phyloP scores from a whole-genome alignment of 139 green algal genomes.

The Klebsormidium nitens region DNA sequence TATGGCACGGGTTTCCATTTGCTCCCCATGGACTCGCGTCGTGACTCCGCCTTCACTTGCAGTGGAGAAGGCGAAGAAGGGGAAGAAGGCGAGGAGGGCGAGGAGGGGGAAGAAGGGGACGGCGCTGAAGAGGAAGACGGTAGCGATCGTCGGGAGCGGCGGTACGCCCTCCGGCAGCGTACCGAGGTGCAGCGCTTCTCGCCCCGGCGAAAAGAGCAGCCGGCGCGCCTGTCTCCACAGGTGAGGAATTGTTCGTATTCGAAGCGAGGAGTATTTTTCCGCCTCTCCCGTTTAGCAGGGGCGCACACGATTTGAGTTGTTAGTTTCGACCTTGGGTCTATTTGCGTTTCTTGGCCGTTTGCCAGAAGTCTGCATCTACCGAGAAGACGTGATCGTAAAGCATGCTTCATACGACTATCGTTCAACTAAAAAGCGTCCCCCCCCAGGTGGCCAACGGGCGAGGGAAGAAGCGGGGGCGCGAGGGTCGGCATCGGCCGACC shows the following conservation, averaged over 20 bases:
- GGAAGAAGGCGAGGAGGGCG: neutral
- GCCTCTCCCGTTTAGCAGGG: too few species aligned
- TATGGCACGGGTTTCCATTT: too few species aligned
- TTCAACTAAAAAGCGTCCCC: too few species aligned
- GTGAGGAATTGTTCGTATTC: constrained; percentile 13
- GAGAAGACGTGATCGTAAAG: neutral
- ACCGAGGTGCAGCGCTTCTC: constrained; percentile 38
- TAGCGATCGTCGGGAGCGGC: neutral
- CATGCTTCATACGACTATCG: too few species aligned
- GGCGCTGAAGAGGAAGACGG: neutral
- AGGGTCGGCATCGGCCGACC: neutral
- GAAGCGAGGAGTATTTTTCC: too few species aligned
- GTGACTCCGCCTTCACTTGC: too few species aligned
- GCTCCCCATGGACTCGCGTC: too few species aligned
- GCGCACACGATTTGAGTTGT: neutral
- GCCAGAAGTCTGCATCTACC: neutral
- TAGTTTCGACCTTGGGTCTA: neutral
- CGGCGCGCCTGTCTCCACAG: neutral
- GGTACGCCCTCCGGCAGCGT: constrained; percentile 30
- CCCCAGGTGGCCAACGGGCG: constrained; percentile 2
- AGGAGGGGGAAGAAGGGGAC: neutral
- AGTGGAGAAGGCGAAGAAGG: neutral
- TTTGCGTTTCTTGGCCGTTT: neutral
- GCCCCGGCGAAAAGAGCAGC: constrained; percentile 20
- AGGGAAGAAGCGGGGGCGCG: constrained; percentile 1